Conservation (phyloP, 495 filamentous ascomycete genomes). For the Aspergillus steynii region DNA sequence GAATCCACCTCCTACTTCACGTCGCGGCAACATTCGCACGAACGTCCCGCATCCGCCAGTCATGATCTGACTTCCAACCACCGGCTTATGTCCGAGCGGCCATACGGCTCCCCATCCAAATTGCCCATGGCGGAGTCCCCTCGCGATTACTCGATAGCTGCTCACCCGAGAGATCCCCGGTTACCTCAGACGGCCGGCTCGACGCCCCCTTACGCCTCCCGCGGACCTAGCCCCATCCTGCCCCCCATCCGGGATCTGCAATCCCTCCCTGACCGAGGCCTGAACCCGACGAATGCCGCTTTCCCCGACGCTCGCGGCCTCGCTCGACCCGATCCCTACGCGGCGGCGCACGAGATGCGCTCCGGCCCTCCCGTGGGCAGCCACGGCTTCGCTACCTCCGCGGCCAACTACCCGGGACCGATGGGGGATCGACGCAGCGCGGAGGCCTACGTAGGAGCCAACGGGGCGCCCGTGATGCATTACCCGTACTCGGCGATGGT, state of each 20-base stretch:
- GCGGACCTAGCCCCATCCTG: slow-evolving; percentile 42
- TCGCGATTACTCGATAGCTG: slow-evolving; percentile 32
- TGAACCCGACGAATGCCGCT: slow-evolving; percentile 21
- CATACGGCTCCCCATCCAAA: slow-evolving; percentile 23
- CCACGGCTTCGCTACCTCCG: slow-evolving; percentile 13
- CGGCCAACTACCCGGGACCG: slow-evolving; percentile 17
- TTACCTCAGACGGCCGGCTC: slow-evolving; percentile 15
- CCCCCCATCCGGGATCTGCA: slow-evolving; percentile 46
- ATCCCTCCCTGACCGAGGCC: slow-evolving; percentile 33
- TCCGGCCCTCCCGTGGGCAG: slow-evolving; percentile 12
- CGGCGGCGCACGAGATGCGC: slow-evolving; percentile 30
- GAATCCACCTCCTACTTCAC: slow-evolving; percentile 44
- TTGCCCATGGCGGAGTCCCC: slow-evolving; percentile 23
- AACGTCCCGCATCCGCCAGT: slow-evolving; percentile 33
- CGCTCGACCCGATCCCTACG: slow-evolving; percentile 31
- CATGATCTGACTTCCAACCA: slow-evolving; percentile 36
- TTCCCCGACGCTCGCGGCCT: slow-evolving; percentile 34
- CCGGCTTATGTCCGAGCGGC: slow-evolving; percentile 29
- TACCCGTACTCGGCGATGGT: slow-evolving; percentile 34
- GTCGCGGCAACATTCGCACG: slow-evolving; percentile 34
- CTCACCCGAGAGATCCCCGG: slow-evolving; percentile 19
- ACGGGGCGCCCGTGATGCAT: slow-evolving; percentile 30
- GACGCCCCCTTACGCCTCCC: slow-evolving; percentile 25
- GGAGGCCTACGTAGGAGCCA: slow-evolving; percentile 26
- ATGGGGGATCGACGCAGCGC: slow-evolving; percentile 29